phyloP scores from a whole-genome alignment of 2,329 filamentous ascomycete species.

The Penicillium rolfsii region DNA sequence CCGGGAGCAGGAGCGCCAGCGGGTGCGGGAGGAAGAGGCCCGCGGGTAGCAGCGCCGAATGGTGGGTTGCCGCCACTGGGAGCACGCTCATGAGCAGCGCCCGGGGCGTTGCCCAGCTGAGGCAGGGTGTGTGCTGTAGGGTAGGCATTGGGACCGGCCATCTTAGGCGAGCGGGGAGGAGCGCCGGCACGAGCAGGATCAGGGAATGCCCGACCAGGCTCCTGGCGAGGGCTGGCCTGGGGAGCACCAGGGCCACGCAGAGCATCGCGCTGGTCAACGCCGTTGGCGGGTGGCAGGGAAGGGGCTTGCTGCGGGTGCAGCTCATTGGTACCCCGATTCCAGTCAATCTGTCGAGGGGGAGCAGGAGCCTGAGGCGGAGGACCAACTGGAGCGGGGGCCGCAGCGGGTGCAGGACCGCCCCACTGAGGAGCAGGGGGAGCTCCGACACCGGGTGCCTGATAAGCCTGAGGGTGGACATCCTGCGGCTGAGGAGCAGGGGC shows the following conservation, averaged over 20 bases:
- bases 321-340: conserved; percentile 73
- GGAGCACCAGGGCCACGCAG: conserved; percentile 70
- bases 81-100: conserved; percentile 46
- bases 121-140: conserved; percentile 54
- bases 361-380: conserved; percentile 62
- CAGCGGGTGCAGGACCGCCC: conserved; percentile 73
- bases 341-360: conserved; percentile 64
- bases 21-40: conserved; percentile 50
- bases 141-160: conserved; percentile 58
- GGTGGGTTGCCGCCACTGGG: conserved; percentile 30
- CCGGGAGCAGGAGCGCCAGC: conserved; percentile 56
- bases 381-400: conserved; percentile 63
- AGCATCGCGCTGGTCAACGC: conserved; percentile 77
- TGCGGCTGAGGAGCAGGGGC: conserved; percentile 78
- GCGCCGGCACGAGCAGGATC: conserved; percentile 61
- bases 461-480: conserved; percentile 93
- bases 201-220: conserved; percentile 70
- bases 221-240: conserved; percentile 75
- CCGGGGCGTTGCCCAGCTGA: conserved; percentile 54
- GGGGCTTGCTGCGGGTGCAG: conserved; percentile 61
- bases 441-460: conserved; percentile 79
- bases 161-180: conserved; percentile 63
- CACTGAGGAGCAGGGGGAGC: conserved; percentile 87
- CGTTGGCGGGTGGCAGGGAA: conserved; percentile 64
- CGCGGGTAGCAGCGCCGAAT: conserved; percentile 45